Conservation (phyloP, 2,329 filamentous ascomycete species). For the Pestalotiopsis sp. region DNA sequence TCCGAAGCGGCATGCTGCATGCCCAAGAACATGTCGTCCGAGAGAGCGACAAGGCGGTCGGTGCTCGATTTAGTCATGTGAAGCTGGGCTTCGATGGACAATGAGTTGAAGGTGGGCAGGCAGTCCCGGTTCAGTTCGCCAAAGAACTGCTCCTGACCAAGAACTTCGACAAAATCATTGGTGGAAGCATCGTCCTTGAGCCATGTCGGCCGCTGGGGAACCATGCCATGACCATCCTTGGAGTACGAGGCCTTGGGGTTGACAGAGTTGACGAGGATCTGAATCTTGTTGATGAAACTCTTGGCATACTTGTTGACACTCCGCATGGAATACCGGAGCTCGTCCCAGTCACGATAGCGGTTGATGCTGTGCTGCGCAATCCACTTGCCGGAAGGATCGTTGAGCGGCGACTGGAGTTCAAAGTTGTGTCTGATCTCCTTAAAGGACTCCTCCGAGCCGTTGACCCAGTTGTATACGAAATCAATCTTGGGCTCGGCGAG, state of each 20-base stretch:
- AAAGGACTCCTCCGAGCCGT: slow-evolving; percentile 42
- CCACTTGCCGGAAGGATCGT: slow-evolving; percentile 42
- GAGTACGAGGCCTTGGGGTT: slow-evolving; percentile 25
- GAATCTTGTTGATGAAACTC: slow-evolving; percentile 43
- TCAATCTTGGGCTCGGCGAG: slow-evolving; percentile 43
- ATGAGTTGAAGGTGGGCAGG: slow-evolving; percentile 46
- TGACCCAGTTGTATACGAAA: slow-evolving; percentile 48
- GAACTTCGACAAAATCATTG: slow-evolving; percentile 34
- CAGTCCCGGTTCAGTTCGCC: slow-evolving; percentile 37
- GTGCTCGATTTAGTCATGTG: slow-evolving; percentile 43
- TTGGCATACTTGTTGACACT: slow-evolving; percentile 43
- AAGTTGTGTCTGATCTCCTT: slow-evolving; percentile 37
- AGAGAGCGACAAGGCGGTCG: slow-evolving; percentile 43
- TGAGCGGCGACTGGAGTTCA: slow-evolving; percentile 42
- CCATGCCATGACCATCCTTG: slow-evolving; percentile 22
- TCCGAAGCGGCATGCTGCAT: slow-evolving; percentile 43
- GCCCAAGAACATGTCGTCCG: slow-evolving; percentile 47
- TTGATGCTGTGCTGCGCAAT: slow-evolving; percentile 42
- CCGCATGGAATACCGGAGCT: slow-evolving; percentile 45
- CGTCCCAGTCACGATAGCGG: slow-evolving; percentile 46
- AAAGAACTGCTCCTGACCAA: slow-evolving; percentile 46
- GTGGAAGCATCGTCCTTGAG: slow-evolving; percentile 35
- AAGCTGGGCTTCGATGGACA: slow-evolving; percentile 45
- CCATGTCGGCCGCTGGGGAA: slow-evolving; percentile 39
- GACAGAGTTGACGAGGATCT: slow-evolving; percentile 44